These are phyloP conservation scores for Suhomyces atakaporum DNA, from an alignment of 1,139 yeast genomes.

Conservation along the genomic window DNA sequence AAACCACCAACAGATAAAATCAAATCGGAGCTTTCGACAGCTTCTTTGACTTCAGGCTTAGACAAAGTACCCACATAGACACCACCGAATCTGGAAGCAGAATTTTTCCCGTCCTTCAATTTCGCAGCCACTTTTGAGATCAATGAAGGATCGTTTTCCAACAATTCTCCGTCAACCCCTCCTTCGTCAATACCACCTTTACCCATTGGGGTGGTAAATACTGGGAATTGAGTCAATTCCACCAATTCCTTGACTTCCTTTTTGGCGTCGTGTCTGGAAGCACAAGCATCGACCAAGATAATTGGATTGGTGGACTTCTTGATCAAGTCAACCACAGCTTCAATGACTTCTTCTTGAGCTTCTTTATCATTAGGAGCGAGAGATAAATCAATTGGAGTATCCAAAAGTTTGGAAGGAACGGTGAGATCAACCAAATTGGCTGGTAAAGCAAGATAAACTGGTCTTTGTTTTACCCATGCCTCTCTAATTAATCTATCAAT, in stretches of 20 bases:
- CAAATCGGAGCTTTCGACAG: slow-evolving; percentile 77
- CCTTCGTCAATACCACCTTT: slow-evolving; percentile 76
- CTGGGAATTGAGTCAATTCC: slow-evolving; percentile 74
- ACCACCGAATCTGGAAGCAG: slow-evolving; percentile 77
- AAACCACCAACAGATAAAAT: slow-evolving; percentile 79
- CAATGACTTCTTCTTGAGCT: slow-evolving; percentile 73
- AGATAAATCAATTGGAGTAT: slow-evolving; percentile 64
- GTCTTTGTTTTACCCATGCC: slow-evolving; percentile 74
- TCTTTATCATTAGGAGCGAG: slow-evolving; percentile 65
- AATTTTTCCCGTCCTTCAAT: slow-evolving; percentile 27
- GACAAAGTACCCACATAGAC: slow-evolving; percentile 83
- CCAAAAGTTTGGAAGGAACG: slow-evolving; percentile 57
- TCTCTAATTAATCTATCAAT: slow-evolving; percentile 75
- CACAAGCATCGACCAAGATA: slow-evolving; percentile 85
- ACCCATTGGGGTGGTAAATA: slow-evolving; percentile 90
- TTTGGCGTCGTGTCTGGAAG: slow-evolving; percentile 71
- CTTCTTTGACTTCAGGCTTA: slow-evolving; percentile 70
- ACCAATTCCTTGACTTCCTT: slow-evolving; percentile 64
- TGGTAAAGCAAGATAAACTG: slow-evolving; percentile 82
- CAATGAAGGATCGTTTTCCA: slow-evolving; percentile 30
- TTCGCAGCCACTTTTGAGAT: slow-evolving; percentile 28
- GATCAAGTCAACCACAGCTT: slow-evolving; percentile 54
- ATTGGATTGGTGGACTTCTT: slow-evolving; percentile 64
- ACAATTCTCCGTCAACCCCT: slow-evolving; percentile 32
- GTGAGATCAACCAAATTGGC: slow-evolving; percentile 72